Evolutionary conservation across 768 basidiomycete species (phyloP).

Genomic region (Scleroderma bovista): DNA sequence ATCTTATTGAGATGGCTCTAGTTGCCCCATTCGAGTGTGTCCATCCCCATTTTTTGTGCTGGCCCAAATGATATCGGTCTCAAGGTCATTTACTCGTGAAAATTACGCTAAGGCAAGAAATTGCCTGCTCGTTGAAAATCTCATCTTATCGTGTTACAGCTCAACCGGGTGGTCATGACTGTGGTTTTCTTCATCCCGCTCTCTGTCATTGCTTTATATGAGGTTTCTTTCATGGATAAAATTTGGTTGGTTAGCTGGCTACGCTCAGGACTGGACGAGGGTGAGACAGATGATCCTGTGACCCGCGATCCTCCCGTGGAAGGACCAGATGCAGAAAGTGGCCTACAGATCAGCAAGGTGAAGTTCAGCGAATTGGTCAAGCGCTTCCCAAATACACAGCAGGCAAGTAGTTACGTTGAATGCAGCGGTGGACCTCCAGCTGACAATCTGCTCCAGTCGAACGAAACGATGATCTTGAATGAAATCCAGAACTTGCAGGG

Average conservation of each 20-base stretch:
- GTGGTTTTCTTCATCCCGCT: conserved; percentile 80
- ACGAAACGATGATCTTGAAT: conserved; percentile 58
- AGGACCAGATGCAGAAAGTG: conserved; percentile 45
- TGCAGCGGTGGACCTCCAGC: conserved; percentile 2
- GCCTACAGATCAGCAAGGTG: conserved; percentile 63
- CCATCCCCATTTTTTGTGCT: not conserved
- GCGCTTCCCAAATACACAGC: conserved; percentile 65
- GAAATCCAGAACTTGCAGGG: conserved; percentile 57
- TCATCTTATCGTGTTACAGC: conserved; percentile 29
- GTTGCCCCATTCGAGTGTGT: conserved; percentile 85
- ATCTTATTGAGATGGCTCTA: conserved; percentile 74
- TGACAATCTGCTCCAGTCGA: conserved; percentile 44
- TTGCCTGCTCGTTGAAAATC: not conserved
- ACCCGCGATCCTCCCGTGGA: conserved; percentile 58
- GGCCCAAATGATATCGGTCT: conserved; percentile 27
- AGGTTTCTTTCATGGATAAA: conserved; percentile 51
- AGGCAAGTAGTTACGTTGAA: conserved; percentile 41
- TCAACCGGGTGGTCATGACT: conserved; percentile 78
- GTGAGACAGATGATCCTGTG: conserved; percentile 47
- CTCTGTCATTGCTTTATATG: conserved; percentile 65
- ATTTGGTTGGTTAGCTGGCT: conserved; percentile 71
- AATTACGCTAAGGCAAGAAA: conserved; percentile 53
- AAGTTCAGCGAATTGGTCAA: conserved; percentile 65
- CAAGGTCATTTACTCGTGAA: conserved; percentile 39
- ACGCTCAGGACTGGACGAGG: conserved; percentile 46